Evolutionary conservation across 345 rosid species (phyloP).

Genomic region (Eucalyptus sp.): DNA sequence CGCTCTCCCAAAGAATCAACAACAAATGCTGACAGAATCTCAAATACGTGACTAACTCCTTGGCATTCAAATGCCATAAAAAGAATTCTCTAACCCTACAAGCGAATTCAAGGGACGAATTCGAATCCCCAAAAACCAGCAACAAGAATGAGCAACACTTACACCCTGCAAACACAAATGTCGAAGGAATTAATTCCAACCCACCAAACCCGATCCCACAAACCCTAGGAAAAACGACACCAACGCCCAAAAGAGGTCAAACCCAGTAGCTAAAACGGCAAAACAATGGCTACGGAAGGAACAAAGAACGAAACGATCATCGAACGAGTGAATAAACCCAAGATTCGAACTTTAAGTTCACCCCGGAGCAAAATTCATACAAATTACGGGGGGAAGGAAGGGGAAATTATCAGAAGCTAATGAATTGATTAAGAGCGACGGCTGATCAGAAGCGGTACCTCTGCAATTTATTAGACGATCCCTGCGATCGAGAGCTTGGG

Average conservation of each 20-base stretch:
- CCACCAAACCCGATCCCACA: not conserved
- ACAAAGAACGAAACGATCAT: not conserved
- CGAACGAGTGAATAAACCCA: not conserved
- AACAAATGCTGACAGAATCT: not conserved
- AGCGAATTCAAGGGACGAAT: not conserved
- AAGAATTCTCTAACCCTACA: slow-evolving; percentile 1
- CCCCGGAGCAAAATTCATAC: not conserved
- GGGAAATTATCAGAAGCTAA: not conserved
- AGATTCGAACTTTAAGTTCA: not conserved
- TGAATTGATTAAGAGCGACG: not conserved
- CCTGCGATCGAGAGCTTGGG: not conserved
- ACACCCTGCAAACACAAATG: not conserved
- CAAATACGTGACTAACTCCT: slow-evolving; percentile 16
- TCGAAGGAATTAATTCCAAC: not conserved
- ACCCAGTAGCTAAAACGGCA: not conserved
- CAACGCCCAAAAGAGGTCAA: not conserved
- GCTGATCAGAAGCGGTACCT: not conserved
- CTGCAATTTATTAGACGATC: not conserved
- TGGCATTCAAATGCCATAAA: slow-evolving; percentile 93
- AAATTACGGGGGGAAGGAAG: not conserved
- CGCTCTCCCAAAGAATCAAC: slow-evolving; percentile 3
- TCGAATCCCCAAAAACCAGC: not conserved
- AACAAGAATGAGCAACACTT: not conserved
- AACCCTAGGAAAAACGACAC: not conserved
- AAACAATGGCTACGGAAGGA: not conserved